Base-by-base conservation (phyloP, 495 filamentous ascomycete genomes). In the Penicillium waksmanii region DNA sequence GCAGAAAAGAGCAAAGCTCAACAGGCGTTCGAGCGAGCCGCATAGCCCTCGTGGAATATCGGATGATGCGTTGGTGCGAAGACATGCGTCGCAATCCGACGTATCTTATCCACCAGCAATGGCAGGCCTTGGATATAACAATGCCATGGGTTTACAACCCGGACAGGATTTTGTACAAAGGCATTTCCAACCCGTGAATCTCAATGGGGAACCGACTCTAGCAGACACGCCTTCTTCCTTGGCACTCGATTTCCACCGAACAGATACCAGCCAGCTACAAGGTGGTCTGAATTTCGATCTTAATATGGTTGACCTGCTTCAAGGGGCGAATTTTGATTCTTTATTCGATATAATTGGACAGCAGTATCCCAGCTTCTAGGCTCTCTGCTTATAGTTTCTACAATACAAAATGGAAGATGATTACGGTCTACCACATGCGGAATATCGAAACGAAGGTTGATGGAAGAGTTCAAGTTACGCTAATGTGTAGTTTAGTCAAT, bases 321-420 rank as follows among this genome's bases (percentile, higher is more conserved):
- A 74, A 25, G 73, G 68, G 18, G 69, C 65, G 15, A 69, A 73
- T 53, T 73, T 74, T 21, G 72, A 78, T 58, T 66, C 71, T 19
- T 47, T 77, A 35, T 70, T 76, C 55, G 75, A 78, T 64, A 61
- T 76, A 44, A 69, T 77, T 42, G 70, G 72, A 19, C 73, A 76
- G 58, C 73, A 72, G 38, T 76, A 70, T 60, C 70, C 73, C 6
- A 71, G 67, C 46, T 75, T 75, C 19, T 73, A 63, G 44, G 23
- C 10, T 27, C 27, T 31, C 27, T 9, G 18, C 23, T 23, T 31
- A 23, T 27, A 12, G 18, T 12, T 5, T 25, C 46, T 15, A 27
- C 11, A 10, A 46, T 46, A 46, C 1, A 13, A 38, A 38, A 38
- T 38, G 36, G 36, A n/a, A 38, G 2, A 13, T 38, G 11, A 38